Percentiles rank a stretch among this genome's conserved stretches.
Conservation (phyloP, 495 filamentous ascomycete species). For the Penicillium argentinense region DNA sequence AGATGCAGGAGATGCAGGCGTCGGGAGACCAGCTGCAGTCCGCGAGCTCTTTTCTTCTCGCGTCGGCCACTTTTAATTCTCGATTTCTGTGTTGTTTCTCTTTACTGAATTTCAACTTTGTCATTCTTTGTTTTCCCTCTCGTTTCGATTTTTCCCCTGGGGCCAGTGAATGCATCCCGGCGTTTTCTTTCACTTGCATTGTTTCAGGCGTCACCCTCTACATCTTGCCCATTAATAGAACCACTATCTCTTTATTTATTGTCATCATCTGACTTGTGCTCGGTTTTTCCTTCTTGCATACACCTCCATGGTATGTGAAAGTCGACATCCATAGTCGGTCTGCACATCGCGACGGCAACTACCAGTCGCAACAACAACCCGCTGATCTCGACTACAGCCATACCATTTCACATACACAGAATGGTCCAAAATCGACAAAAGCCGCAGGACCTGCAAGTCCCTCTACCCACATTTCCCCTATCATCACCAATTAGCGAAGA, state of each 20-base stretch:
- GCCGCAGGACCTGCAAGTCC: conserved; percentile 31
- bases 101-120: conserved; percentile 2
- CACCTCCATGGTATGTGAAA: conserved; percentile 21
- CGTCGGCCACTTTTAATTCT: not conserved
- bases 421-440: conserved; percentile 30
- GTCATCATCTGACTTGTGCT: not conserved
- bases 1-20: too few species aligned
- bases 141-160: conserved; percentile 3
- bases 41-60: conserved; percentile 2
- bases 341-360: too few species aligned
- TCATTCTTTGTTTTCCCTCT: conserved; percentile 1
- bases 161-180: conserved; percentile 15
- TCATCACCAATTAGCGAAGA: conserved; percentile 49
- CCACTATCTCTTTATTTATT: conserved; percentile 8
- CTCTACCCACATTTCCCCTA: conserved; percentile 40
- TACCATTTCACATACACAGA: conserved; percentile 5
- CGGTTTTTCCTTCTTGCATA: not conserved
- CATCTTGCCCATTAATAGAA: conserved; percentile 21
- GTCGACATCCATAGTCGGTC: too few species aligned
- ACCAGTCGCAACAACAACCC: too few species aligned
- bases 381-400: too few species aligned
- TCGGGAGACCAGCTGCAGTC: not conserved
- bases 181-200: conserved; percentile 21
- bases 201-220: conserved; percentile 16
- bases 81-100: conserved; percentile 1